Conservation (phyloP, 768 basidiomycete genomes). For the Mycena venus region DNA sequence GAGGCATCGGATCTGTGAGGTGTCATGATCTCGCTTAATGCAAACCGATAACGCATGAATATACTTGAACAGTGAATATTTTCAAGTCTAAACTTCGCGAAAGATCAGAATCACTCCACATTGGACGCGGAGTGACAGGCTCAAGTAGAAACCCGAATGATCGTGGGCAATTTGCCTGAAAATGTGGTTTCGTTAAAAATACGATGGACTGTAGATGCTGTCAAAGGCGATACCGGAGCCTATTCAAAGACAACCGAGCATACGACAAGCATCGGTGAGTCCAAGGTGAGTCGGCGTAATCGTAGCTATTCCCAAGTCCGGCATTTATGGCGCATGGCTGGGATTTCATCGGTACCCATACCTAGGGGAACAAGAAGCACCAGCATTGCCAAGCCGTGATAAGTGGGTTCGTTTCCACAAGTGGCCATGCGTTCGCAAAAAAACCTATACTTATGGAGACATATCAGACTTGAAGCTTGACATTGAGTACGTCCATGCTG, state of each 20-base stretch:
- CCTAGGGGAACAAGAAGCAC: no score
- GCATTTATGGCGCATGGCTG: no score
- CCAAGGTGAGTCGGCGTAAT: no score
- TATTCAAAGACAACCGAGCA: no score
- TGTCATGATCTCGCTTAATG: not conserved
- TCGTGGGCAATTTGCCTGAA: not conserved
- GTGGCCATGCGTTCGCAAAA: not conserved
- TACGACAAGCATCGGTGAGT: no score
- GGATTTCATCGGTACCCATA: no score
- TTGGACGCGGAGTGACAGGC: no score
- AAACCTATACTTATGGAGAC: not conserved
- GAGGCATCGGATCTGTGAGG: not conserved
- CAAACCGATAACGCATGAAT: not conserved
- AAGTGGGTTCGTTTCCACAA: not conserved
- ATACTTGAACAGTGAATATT: not conserved
- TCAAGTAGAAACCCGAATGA: no score
- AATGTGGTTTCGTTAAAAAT: no score
- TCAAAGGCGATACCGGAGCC: no score
- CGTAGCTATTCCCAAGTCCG: not conserved
- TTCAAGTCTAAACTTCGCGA: no score
- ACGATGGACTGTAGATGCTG: no score
- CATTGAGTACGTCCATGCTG: not conserved
- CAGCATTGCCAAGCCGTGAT: not conserved
- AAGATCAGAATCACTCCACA: not conserved
- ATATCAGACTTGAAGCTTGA: not conserved